phyloP scores from a whole-genome alignment of 2,329 filamentous ascomycete species.

The Xylaria sp. region DNA sequence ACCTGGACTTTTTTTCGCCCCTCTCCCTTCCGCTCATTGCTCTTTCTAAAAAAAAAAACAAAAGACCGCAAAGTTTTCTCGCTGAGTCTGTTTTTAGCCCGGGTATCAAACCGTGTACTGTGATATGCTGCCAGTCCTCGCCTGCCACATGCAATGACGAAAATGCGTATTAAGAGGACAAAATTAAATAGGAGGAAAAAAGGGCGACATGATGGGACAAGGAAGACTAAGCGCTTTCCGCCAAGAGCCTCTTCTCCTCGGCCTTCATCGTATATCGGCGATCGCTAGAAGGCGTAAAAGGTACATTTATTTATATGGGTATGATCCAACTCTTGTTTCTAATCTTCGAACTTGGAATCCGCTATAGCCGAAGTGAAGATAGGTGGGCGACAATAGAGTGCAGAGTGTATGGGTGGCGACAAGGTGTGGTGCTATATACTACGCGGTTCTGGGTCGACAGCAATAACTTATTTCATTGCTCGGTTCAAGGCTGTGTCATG shows the following conservation, averaged over 20 bases:
- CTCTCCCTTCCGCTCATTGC: not conserved
- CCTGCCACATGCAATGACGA: slow-evolving; percentile 25
- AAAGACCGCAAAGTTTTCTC: slow-evolving; percentile 7
- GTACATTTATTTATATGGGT: slow-evolving; percentile 12
- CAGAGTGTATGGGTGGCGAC: not conserved
- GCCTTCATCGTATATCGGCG: not conserved
- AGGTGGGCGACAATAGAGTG: not conserved
- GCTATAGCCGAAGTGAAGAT: not conserved
- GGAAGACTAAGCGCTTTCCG: not conserved
- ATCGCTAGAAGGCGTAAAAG: slow-evolving; percentile 1
- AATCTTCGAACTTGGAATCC: slow-evolving; percentile 7
- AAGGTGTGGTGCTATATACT: slow-evolving; percentile 8
- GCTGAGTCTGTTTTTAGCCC: not conserved
- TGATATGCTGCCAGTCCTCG: slow-evolving; percentile 30
- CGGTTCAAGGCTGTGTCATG: slow-evolving; percentile 21
- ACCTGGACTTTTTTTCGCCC: not conserved
- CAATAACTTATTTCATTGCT: not conserved
- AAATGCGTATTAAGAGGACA: not conserved
- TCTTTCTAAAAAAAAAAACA: not conserved
- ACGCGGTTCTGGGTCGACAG: not conserved
- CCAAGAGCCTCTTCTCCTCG: not conserved
- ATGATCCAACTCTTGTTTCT: slow-evolving; percentile 31
- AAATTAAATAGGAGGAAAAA: not conserved
- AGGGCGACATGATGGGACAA: not conserved
- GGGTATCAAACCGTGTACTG: slow-evolving; percentile 34